Percentiles rank a stretch among this genome's conserved stretches.
Evolutionary conservation across 345 rosid species (phyloP).

Genomic region (Aquilaria yunnanensis): DNA sequence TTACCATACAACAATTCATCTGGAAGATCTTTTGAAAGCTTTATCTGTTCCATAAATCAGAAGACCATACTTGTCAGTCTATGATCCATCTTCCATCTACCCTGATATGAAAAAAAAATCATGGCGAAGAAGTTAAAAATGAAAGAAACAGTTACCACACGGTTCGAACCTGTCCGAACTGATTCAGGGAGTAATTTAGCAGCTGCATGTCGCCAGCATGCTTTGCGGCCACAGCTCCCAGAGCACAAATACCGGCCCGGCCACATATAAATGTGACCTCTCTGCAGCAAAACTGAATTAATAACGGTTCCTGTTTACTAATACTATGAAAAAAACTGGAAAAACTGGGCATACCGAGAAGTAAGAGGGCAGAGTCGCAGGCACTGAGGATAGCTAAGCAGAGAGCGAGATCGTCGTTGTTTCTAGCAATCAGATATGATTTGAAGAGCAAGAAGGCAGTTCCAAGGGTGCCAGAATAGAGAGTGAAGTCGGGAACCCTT

Average conservation of each 20-base stretch:
- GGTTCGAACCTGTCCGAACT: constrained; percentile 34
- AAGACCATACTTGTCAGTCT: not conserved
- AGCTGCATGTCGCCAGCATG: constrained; percentile 32
- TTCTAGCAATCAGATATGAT: constrained; percentile 39
- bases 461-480: constrained; percentile 54
- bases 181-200: constrained; percentile 29
- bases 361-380: constrained; percentile 43
- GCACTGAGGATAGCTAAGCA: constrained; percentile 46
- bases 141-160: no score
- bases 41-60: constrained; percentile 35
- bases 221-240: constrained; percentile 64
- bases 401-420: constrained; percentile 31
- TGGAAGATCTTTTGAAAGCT: constrained; percentile 37
- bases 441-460: constrained; percentile 54
- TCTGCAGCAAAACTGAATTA: constrained; percentile 18
- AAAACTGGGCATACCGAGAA: constrained; percentile 31
- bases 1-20: constrained; percentile 60
- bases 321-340: not conserved
- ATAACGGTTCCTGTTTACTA: not conserved
- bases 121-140: no score
- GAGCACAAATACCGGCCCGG: constrained; percentile 60
- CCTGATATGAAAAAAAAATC: no score
- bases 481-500: constrained; percentile 36
- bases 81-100: no score
- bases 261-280: constrained; percentile 60